Evolutionary conservation across 208 protist genomes (phyloP), one percentile per base, ranked within the genome.

Genomic region (Naegleria fowleri): DNA sequence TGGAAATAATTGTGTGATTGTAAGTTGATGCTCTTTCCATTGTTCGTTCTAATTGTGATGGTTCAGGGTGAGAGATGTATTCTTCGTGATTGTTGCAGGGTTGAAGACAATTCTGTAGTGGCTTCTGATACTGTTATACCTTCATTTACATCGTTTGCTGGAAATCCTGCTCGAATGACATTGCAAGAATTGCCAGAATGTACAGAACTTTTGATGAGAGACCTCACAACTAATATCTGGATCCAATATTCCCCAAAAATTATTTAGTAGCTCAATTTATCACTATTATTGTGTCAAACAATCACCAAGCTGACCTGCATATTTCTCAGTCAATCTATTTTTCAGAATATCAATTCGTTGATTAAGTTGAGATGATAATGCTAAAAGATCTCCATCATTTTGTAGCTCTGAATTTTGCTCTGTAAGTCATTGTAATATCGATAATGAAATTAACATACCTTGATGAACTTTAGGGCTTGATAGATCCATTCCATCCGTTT

Each of bases 1-100:
- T 87, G 83, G 83, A 41, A 87, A 51, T 36, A 87, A 87, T 51
- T 87, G 83, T 87, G 83, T 87, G 15, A 87, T 87, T 87, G 76
- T 84, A 84, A 41, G 76, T 33, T 39, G 3, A 40, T 41, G 16
- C 3, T 0, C 5, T 38, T 15, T 38, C 22, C 0, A 83, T 58
- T 58, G 15, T 58, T 19, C 15, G 15, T 19, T 58, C 15, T 39
- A 83, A 7, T n/a, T 9, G 33, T 40, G 15, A 41, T 84, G 11
- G 6, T 39, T 84, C 33, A 84, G 76, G 83, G 83, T n/a, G 29
- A 22, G 11, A 87, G 83, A 51, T 87, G 83, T 51, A 87, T 51
- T 33, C 36, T 87, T 16, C 40, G 33, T 9, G 83, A 87, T 41
- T 40, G 39, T 87, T 87, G 40, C n/a, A 1, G 41, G n/a, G 33